A percentile compares a stretch with the other conserved stretches of the same genome.
These are phyloP conservation scores for Paramecium biaurelia DNA, from an alignment of 73 alveolate genomes.

Conservation along the genomic window DNA sequence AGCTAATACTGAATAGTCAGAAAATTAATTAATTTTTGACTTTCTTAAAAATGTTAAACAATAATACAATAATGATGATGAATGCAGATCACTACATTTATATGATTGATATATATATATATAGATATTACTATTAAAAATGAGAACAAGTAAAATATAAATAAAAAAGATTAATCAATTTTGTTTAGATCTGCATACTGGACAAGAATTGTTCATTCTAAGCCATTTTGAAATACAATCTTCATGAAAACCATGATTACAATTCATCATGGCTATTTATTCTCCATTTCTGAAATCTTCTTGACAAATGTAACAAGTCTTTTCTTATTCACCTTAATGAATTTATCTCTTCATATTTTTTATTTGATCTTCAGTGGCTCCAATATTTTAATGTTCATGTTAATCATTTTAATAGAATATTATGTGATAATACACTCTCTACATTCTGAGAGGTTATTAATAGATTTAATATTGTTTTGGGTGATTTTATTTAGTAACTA, in stretches of 20 bases:
- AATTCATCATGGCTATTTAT: conserved; percentile 75
- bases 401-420: background rate
- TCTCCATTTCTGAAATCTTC: conserved; percentile 80
- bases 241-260: conserved; percentile 83
- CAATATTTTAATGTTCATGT: background rate
- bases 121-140: background rate
- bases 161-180: background rate
- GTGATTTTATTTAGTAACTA: background rate
- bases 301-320: conserved; percentile 81
- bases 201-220: conserved; percentile 92
- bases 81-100: background rate
- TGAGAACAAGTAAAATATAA: background rate
- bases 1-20: background rate
- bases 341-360: conserved; percentile 55
- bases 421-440: background rate
- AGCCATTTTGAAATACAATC: conserved; percentile 88
- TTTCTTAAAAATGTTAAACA: background rate
- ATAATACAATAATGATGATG: background rate
- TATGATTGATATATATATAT: background rate
- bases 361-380: conserved; percentile 27
- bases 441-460: background rate
- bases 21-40: background rate
- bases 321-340: conserved; percentile 63
- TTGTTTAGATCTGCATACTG: conserved; percentile 81
- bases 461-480: background rate